phyloP scores from a whole-genome alignment of 306 rosid genomes.

The Betula pendula region DNA sequence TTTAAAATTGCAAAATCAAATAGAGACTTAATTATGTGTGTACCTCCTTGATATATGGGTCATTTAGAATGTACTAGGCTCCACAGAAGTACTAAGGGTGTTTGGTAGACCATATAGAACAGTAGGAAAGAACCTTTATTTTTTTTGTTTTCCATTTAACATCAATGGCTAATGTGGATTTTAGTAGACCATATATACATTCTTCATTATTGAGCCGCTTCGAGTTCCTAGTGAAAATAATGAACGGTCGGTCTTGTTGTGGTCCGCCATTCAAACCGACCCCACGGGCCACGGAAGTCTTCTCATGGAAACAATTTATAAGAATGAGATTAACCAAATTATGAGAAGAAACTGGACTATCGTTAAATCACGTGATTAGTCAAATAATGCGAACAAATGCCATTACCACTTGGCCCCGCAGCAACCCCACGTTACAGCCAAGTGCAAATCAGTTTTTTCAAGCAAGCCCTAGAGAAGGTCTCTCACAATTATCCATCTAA shows the following conservation, averaged over 20 bases:
- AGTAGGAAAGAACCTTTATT: background rate
- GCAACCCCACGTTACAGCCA: background rate
- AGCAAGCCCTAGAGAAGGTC: too few species aligned
- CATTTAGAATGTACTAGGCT: background rate
- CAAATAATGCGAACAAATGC: background rate
- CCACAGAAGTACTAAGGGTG: too few species aligned
- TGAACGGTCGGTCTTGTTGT: background rate
- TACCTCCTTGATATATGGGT: background rate
- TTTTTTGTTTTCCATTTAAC: background rate
- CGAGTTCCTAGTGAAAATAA: slow-evolving; percentile 24
- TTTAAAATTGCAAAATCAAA: too few species aligned
- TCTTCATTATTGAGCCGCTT: slow-evolving; percentile 23
- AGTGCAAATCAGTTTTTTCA: background rate
- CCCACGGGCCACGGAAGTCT: slow-evolving; percentile 7
- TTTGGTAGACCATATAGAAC: background rate
- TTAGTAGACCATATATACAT: slow-evolving; percentile 1
- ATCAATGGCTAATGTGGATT: background rate
- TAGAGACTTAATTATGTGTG: background rate
- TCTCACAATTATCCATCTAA: too few species aligned
- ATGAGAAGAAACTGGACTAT: background rate
- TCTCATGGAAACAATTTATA: background rate
- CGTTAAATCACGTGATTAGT: background rate
- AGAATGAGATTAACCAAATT: background rate
- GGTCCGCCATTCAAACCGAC: slow-evolving; percentile 16
- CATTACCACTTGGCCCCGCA: background rate